Percentiles rank a stretch among this genome's conserved stretches.
Evolutionary conservation across 129 eudicot species (phyloP).

Genomic region (Daucus carota): DH1_v3.0 NC_030383.2:57293501-57294000

Average conservation of each 20-base stretch:
- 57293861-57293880: slow-evolving; percentile 12
- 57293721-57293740: background rate
- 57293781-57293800: slow-evolving; percentile 29
- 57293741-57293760: background rate
- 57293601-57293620: slow-evolving; percentile 74
- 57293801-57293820: slow-evolving; percentile 5
- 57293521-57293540: slow-evolving; percentile 94
- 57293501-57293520: background rate
- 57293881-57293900: slow-evolving; percentile 17
- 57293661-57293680: slow-evolving; percentile 99
- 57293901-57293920: slow-evolving; percentile 42
- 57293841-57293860: slow-evolving; percentile 15
- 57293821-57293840: slow-evolving; percentile 14
- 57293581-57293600: slow-evolving; percentile 96
- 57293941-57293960: background rate
- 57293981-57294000: slow-evolving; percentile 89
- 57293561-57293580: slow-evolving; percentile 99
- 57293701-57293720: slow-evolving; percentile 47
- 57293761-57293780: slow-evolving; percentile 16
- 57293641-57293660: slow-evolving; percentile 96
- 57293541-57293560: slow-evolving; percentile 99
- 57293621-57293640: slow-evolving; percentile 94
- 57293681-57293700: slow-evolving; percentile 99
- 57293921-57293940: background rate
- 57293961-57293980: slow-evolving; percentile 35